phyloP scores from a whole-genome alignment of 108 stramenopile genomes.

The Licmophora abbreviata region DNA sequence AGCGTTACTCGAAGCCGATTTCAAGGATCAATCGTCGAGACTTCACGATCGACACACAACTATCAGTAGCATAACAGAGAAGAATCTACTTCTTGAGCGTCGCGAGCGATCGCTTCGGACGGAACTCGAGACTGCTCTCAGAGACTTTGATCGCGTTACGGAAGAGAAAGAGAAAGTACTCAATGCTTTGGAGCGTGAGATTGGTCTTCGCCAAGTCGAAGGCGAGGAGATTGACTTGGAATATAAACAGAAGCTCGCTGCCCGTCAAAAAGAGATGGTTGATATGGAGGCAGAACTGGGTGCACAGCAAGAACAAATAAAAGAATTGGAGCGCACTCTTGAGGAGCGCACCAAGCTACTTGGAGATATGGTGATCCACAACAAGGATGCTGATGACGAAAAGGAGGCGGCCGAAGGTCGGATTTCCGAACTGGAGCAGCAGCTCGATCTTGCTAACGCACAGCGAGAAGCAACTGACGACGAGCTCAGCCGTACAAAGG shows the following conservation, averaged over 20 bases:
- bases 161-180: conserved; percentile 7
- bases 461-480: neutral
- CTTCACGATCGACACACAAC: conserved; percentile 7
- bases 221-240: conserved; percentile 8
- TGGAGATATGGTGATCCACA: conserved; percentile 30
- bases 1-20: neutral
- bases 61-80: conserved; percentile 5
- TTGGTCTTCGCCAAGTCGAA: conserved; percentile 3
- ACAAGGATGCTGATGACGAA: conserved; percentile 16
- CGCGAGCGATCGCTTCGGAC: conserved; percentile 5
- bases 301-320: conserved; percentile 1
- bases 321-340: conserved; percentile 7
- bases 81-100: neutral
- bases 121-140: conserved; percentile 10
- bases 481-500: neutral
- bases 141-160: too few relatives aligned
- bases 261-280: conserved; percentile 4
- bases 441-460: neutral
- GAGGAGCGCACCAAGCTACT: conserved; percentile 17
- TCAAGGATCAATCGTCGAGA: conserved; percentile 2
- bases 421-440: conserved; percentile 6
- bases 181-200: conserved; percentile 10
- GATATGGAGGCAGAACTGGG: conserved; percentile 7
- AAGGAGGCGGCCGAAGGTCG: conserved; percentile 13
- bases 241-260: conserved; percentile 2